Base-by-base conservation (phyloP, 306 rosid species). In the Vigna angularis region DNA sequence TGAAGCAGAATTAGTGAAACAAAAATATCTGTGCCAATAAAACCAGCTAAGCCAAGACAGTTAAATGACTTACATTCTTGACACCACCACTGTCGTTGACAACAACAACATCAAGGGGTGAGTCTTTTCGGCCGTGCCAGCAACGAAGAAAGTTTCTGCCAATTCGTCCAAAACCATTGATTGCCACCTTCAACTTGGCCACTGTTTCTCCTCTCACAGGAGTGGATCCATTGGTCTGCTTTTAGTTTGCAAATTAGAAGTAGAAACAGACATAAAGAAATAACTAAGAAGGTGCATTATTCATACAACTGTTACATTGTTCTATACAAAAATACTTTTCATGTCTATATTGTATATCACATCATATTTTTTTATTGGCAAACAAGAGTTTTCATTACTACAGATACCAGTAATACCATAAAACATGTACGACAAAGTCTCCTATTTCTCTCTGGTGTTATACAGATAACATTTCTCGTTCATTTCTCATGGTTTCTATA, bases 41-140 rank as follows among this genome's bases (percentile, higher is more conserved):
- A 66, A 17, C 72, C 62, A 75, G 75, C 73, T 69, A 38, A 42
- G 36, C 36, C 56, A 48, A 55, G 6, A 57, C 30, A 49, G 61
- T 47, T 72, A 49, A 24, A 75, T 26, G 59, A 26, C 97, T 85
- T 83, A 95, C 98, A 73, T 92, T 95, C 93, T 88, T 95, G 83
- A 95, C 99, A 80, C 99, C 99, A 22, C 98, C 99, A 13, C 99
- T 95, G 93, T 95, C 99, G 66, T 95, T 96, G 86, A 96, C 97
- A 52, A 93, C 94, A 42, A 96, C 3, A 11, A 96, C 98, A 1
- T 96, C 99, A 5, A 96, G 94, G 67, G 98, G 99, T 1, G 99
- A 93, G 85, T 96, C 79, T 79, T 91, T 87, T 67, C 99, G 79
- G 32, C 97, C 98, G 48, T 96, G 99, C 99, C 99, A 96, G 89